These are phyloP conservation scores for Ogataea paraovalis DNA, from an alignment of 805 yeast genomes.

Conservation along the genomic window DNA sequence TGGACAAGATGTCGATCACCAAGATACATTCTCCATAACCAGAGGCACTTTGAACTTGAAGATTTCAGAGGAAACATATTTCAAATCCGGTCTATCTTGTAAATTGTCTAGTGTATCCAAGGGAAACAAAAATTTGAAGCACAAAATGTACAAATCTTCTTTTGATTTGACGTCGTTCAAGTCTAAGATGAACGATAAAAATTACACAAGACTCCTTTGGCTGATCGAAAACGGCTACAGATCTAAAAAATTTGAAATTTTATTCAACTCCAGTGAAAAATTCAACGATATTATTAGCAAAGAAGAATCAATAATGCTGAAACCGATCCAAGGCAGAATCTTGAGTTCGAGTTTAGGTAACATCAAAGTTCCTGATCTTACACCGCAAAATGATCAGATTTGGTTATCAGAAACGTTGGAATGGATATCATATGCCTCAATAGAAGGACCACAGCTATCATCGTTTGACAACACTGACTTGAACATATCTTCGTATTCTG, in stretches of 20 bases:
- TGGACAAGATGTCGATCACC: conserved; percentile 25
- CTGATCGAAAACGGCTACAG: conserved; percentile 23
- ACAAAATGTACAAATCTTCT: conserved; percentile 21
- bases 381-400: conserved; percentile 13
- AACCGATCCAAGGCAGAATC: neutral
- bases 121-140: conserved; percentile 20
- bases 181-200: conserved; percentile 13
- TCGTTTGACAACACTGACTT: conserved; percentile 16
- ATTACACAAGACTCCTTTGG: conserved; percentile 29
- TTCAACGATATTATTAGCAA: neutral
- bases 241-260: neutral
- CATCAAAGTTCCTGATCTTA: conserved; percentile 17
- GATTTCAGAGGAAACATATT: conserved; percentile 29
- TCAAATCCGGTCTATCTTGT: conserved; percentile 33
- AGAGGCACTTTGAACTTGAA: conserved; percentile 27
- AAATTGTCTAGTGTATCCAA: conserved; percentile 21
- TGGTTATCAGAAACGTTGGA: conserved; percentile 25
- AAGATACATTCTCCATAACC: conserved; percentile 29
- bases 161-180: conserved; percentile 18
- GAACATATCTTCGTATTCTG: conserved; percentile 25
- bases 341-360: conserved; percentile 7
- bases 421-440: conserved; percentile 28
- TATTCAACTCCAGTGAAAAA: neutral
- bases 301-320: neutral
- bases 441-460: conserved; percentile 25